Conservation (phyloP, 208 protist genomes). For the Lotmaria passim region DNA sequence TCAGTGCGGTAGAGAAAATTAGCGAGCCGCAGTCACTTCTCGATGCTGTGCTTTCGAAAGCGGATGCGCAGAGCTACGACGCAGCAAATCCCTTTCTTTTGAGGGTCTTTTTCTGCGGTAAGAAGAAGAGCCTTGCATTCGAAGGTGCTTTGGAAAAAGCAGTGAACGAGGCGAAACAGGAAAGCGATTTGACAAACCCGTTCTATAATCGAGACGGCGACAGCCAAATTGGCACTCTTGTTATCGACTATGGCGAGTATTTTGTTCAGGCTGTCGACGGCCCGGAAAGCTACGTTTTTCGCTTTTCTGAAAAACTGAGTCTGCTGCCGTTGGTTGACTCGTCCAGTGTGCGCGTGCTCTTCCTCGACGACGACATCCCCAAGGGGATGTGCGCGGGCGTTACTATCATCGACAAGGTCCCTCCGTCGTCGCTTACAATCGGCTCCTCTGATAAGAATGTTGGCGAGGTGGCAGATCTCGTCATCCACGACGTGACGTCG, state of each 20-base stretch:
- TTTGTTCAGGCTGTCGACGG: slow-evolving; percentile 76
- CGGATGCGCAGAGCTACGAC: slow-evolving; percentile 36
- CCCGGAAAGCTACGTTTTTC: slow-evolving; percentile 60
- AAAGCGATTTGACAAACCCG: slow-evolving; percentile 35
- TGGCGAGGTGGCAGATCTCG: slow-evolving; percentile 55
- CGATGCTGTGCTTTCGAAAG: slow-evolving; percentile 54
- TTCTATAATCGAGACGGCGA: slow-evolving; percentile 17
- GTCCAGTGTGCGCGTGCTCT: slow-evolving; percentile 52
- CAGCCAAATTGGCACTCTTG: slow-evolving; percentile 23
- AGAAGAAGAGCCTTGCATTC: slow-evolving; percentile 28
- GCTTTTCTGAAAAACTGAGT: slow-evolving; percentile 47
- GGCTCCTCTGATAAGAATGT: slow-evolving; percentile 43
- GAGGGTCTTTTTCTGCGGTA: slow-evolving; percentile 51
- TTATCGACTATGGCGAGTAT: slow-evolving; percentile 72
- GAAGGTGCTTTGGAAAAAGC: slow-evolving; percentile 28
- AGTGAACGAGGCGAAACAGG: slow-evolving; percentile 19
- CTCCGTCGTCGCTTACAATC: slow-evolving; percentile 35
- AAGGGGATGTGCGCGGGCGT: slow-evolving; percentile 22
- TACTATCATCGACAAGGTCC: slow-evolving; percentile 62
- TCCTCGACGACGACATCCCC: slow-evolving; percentile 71
- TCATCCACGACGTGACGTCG: slow-evolving; percentile 52
- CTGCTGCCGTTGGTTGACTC: slow-evolving; percentile 22
- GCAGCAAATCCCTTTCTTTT: slow-evolving; percentile 57
- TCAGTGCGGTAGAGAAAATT: slow-evolving; percentile 46
- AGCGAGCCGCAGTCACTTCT: slow-evolving; percentile 50